These are phyloP conservation scores for Metschnikowia amazonensis DNA, from an alignment of 805 yeast species.

Conservation along the genomic window DNA sequence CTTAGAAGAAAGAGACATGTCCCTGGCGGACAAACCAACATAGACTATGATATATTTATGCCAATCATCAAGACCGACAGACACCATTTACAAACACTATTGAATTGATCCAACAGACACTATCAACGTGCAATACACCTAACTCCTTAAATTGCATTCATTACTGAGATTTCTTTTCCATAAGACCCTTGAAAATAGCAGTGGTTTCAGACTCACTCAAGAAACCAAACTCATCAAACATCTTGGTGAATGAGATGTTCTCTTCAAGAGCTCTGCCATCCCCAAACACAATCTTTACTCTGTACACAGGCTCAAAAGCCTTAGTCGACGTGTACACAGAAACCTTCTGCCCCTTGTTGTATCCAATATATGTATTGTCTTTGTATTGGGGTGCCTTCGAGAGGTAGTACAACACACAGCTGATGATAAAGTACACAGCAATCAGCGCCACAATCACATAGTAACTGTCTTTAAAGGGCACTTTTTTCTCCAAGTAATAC, in stretches of 20 bases:
- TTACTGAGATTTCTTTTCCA: slow-evolving; percentile 18
- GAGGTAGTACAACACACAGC: slow-evolving; percentile 31
- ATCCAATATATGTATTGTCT: slow-evolving; percentile 46
- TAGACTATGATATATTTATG: not conserved
- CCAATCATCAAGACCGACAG: not conserved
- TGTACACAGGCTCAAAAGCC: slow-evolving; percentile 45
- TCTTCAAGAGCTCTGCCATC: slow-evolving; percentile 17
- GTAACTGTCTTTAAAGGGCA: slow-evolving; percentile 39
- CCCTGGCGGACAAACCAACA: not conserved
- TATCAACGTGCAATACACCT: too few species aligned
- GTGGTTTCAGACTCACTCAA: slow-evolving; percentile 35
- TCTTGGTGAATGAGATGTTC: slow-evolving; percentile 32
- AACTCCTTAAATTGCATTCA: not conserved
- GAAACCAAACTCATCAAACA: slow-evolving; percentile 47
- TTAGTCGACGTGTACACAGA: slow-evolving; percentile 36
- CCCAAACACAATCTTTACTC: slow-evolving; percentile 30
- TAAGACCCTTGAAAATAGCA: slow-evolving; percentile 20
- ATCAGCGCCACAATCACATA: slow-evolving; percentile 34
- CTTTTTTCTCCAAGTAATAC: slow-evolving; percentile 48
- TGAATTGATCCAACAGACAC: too few species aligned
- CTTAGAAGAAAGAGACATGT: not conserved
- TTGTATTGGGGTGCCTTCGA: slow-evolving; percentile 36
- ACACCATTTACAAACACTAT: too few species aligned
- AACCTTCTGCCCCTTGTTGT: slow-evolving; percentile 30
- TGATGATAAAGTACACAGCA: slow-evolving; percentile 34